Evolutionary conservation across 108 stramenopile genomes (phyloP), one percentile per base, ranked within the genome.

Genomic region (Nitzschia putrida): DNA sequence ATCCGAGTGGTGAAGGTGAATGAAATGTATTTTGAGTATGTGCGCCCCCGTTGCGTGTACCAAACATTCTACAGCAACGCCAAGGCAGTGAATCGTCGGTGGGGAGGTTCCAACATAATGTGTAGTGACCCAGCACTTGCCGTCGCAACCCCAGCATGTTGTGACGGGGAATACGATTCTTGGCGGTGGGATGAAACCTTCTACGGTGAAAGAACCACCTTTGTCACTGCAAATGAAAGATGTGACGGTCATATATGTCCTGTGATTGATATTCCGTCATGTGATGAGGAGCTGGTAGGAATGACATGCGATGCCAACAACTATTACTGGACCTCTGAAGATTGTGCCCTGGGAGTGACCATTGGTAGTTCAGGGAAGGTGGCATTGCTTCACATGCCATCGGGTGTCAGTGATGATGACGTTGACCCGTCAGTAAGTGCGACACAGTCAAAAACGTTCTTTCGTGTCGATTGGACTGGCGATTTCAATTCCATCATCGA

Each of bases 21-120:
- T 24, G 79, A 72, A 7, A 60, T 83, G 4, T 86, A 61, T 51
- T 89, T 83, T 51, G 88, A 87, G 50, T 85, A 86, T 64, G 44
- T 86, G 0, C 84, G 53, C 22, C 50, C 42, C 11, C 78, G 84
- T 3, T 89, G 88, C 71, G 84, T 87, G 0, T 23, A 85, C 24
- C 72, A 76, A 59, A 73, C 85, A 2, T 86, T 85, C 37, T 85
- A 74, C 56, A 11, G 72, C 25, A 52, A 74, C 49, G 54, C 40
- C 20, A 63, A 66, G 45, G 66, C 29, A 16, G 64, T 67, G 8
- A 14, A n/a, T 29, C 47, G 37, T 13, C 1, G 9, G 8, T 47
- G 16, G 7, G 8, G 12, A 1, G 54, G 24, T 3, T 25, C 29
- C 29, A 13, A 55, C 22, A 22, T 55, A 0, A 25, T 10, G 52